Percentiles rank a stretch among this genome's conserved stretches.
Evolutionary conservation across 2,329 filamentous ascomycete genomes (phyloP).

Genomic region (Amesomyces nigricolor): DNA sequence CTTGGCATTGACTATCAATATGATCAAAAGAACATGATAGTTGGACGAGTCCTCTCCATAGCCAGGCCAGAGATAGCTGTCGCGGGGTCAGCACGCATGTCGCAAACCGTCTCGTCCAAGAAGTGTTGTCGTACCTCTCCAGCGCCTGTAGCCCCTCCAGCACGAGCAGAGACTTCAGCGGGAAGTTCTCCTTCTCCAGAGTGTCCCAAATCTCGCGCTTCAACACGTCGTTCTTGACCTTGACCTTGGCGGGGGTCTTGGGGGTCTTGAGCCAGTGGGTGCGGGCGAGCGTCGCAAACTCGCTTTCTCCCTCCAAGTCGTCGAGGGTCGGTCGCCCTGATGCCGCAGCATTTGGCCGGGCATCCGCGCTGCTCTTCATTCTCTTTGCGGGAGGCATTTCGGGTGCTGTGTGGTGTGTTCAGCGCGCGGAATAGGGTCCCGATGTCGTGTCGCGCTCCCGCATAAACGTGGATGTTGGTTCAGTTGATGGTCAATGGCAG

Average conservation of each 20-base stretch:
- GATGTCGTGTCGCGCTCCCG: slow-evolving; percentile 22
- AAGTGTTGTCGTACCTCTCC: slow-evolving; percentile 50
- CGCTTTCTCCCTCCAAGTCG: slow-evolving; percentile 64
- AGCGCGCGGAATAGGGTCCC: slow-evolving; percentile 15
- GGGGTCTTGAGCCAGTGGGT: slow-evolving; percentile 74
- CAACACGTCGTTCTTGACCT: slow-evolving; percentile 77
- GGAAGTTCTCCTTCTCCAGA: slow-evolving; percentile 75
- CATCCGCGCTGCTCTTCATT: slow-evolving; percentile 46
- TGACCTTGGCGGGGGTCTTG: slow-evolving; percentile 55
- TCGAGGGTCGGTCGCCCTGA: slow-evolving; percentile 57
- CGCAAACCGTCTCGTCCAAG: background rate
- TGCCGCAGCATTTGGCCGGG: slow-evolving; percentile 35
- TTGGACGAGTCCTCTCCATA: slow-evolving; percentile 87
- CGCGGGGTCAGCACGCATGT: slow-evolving; percentile 24
- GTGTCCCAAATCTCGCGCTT: slow-evolving; percentile 86
- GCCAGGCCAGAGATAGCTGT: slow-evolving; percentile 87
- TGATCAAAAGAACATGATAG: slow-evolving; percentile 82
- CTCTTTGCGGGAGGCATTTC: slow-evolving; percentile 56
- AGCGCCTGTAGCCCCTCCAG: slow-evolving; percentile 87
- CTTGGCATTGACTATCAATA: slow-evolving; percentile 82
- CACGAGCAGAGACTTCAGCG: slow-evolving; percentile 68
- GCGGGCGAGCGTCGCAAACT: slow-evolving; percentile 71
- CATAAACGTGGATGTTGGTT: slow-evolving; percentile 17
- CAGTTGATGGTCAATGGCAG: background rate
- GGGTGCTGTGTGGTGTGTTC: slow-evolving; percentile 21